Conservation (phyloP, 352 stramenopile genomes). For the Stramenopiles sp. region DNA sequence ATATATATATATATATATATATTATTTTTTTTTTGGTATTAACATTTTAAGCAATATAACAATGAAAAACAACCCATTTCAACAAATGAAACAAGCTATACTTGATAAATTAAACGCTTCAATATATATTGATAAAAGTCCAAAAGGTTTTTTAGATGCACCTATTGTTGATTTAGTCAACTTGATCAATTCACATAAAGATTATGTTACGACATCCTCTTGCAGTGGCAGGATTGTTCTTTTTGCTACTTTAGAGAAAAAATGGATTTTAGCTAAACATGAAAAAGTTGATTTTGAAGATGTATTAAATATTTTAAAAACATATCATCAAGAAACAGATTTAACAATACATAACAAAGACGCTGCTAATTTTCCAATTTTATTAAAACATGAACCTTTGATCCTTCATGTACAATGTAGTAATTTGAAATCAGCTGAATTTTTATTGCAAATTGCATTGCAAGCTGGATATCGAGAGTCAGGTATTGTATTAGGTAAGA, state of each 20-base stretch:
- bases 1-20: too few relatives aligned
- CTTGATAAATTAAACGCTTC: too few relatives aligned
- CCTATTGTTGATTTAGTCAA: slow-evolving; percentile 61
- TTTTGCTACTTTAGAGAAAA: slow-evolving; percentile 38
- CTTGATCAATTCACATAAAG: slow-evolving; percentile 48
- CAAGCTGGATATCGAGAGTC: slow-evolving; percentile 59
- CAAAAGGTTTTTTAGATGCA: slow-evolving; percentile 64
- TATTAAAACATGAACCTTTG: slow-evolving; percentile 69
- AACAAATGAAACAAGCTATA: too few relatives aligned
- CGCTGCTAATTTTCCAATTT: too few relatives aligned
- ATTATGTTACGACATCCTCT: slow-evolving; percentile 69
- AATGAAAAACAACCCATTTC: too few relatives aligned
- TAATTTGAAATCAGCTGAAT: slow-evolving; percentile 43
- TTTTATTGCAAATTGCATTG: slow-evolving; percentile 51
- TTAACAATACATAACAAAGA: too few relatives aligned
- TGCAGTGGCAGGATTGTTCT: slow-evolving; percentile 65
- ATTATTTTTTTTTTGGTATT: too few relatives aligned
- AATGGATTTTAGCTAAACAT: slow-evolving; percentile 6
- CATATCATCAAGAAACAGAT: too few relatives aligned
- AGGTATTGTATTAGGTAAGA: slow-evolving; percentile 51
- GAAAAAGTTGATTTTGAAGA: slow-evolving; percentile 12
- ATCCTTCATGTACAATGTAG: slow-evolving; percentile 70
- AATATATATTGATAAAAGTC: slow-evolving; percentile 56
- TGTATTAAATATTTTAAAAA: slow-evolving; percentile 18
- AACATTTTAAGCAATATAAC: too few relatives aligned